phyloP scores from a whole-genome alignment of 306 rosid genomes.

The Trifolium repens region DNA sequence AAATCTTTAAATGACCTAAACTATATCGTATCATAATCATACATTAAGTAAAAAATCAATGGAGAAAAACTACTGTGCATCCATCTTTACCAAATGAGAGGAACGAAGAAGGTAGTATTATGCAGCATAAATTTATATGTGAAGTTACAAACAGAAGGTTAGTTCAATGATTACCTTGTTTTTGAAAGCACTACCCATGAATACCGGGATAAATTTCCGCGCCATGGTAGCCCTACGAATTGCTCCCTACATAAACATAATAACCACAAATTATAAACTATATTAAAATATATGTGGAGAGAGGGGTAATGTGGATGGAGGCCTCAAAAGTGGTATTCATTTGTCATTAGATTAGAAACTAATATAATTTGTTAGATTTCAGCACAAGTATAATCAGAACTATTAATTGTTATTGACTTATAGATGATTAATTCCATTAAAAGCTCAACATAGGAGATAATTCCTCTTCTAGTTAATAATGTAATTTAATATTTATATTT shows the following conservation, averaged over 20 bases:
- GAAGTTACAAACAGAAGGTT: conserved; percentile 11
- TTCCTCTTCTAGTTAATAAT: neutral
- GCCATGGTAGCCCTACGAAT: conserved; percentile 89
- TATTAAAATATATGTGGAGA: conserved; percentile 18
- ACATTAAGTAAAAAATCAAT: conserved; percentile 17
- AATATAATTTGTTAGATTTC: conserved; percentile 7
- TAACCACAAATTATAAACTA: conserved; percentile 6
- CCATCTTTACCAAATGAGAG: neutral
- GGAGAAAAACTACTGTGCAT: neutral
- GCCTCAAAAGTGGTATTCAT: conserved; percentile 1
- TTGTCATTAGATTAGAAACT: neutral
- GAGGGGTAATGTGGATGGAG: neutral
- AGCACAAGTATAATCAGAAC: conserved; percentile 6
- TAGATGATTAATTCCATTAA: neutral
- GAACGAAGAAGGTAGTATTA: neutral
- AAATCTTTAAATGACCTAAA: conserved; percentile 10
- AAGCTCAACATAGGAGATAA: neutral
- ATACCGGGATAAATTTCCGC: conserved; percentile 85
- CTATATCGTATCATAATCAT: conserved; percentile 23
- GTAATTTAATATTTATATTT: neutral
- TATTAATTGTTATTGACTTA: conserved; percentile 17
- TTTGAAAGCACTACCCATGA: conserved; percentile 99
- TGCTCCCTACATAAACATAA: conserved; percentile 66
- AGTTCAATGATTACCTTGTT: conserved; percentile 71
- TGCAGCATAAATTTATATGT: conserved; percentile 3